Evolutionary conservation across 257 asterid genomes (phyloP), one percentile per base, ranked within the genome.

Genomic region (Ligustrum vulgare): DNA sequence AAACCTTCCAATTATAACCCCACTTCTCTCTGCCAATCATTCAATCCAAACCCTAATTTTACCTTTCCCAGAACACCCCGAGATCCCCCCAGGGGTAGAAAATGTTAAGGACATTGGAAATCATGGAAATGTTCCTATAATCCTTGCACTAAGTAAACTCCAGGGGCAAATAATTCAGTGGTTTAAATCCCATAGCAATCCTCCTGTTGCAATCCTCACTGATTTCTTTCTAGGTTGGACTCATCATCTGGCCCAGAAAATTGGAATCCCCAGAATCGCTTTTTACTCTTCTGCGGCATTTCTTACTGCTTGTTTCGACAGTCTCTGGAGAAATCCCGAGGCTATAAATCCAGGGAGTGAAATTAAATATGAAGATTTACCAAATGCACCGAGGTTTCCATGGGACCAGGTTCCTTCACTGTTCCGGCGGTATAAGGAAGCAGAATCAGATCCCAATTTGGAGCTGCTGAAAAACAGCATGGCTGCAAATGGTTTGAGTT

Each of bases 191-290:
- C 93, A 86, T 41, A 23, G 63, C 9, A 63, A 77, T 66, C 96
- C 98, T 4, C 98, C 96, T 3, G 80, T 70, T 2, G 96, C 90
- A 33, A 33, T 91, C 49, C 9, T 93, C 69, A 87, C 95, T 16
- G 97, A 91, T 67, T 89, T 87, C 78, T 89, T 93, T 18, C 93
- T 91, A 10, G 97, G 97, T 0, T 93, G 97, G 98, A 88, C 93
- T 1, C 80, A 83, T 8, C 64, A 75, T 41, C 8, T 93, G 75
- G 91, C 96, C 5, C 35, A 70, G 1, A 33, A 78, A 51, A 70
- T 91, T 15, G 83, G 86, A 25, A 76, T 93, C 6, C 92, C 89
- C 0, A 81, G 97, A 18, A 75, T 93, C 51, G 85, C 51, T 1
- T 93, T 87, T 81, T 87, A 84, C 79, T 0, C 71, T 8, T n/a